Base-by-base conservation (phyloP, 495 filamentous ascomycete species). In the Sabuloglossum arenarium region DNA sequence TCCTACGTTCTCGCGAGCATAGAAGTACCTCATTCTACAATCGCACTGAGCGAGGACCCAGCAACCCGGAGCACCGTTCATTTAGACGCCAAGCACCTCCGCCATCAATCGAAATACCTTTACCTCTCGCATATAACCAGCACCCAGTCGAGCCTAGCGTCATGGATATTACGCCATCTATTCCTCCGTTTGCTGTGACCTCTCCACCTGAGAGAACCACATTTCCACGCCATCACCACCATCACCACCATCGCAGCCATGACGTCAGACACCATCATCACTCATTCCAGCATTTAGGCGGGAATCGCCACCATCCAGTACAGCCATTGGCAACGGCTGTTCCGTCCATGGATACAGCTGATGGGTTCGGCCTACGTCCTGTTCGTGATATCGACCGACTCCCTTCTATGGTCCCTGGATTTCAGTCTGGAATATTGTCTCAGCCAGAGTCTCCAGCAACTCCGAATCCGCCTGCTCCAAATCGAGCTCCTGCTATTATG, bases 371-470 rank as follows among this genome's bases (percentile, higher is more conserved):
- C 58, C 64, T 87, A 51, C 78, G 87, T 21, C 86, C 86, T 16
- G 82, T 94, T 30, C 84, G 88, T 56, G 89, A 95, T 64, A 74
- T 76, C 37, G 90, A 96, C 61, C 80, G 90, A 52, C 75, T 96
- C 19, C 84, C 84, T 12, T 90, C 85, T 56, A 91, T 93, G 79
- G 68, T 86, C 30, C 81, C 87, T 1, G 77, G 81, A 8, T 68
- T 85, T 50, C 79, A 85, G 50, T 73, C 78, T 1, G 81, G 81
- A 23, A 70, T 88, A 53, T 76, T 80, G 25, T 95, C 91, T 8
- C 91, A 95, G 63, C 91, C 91, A 0, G 85, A 87, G 55, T 95
- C 90, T 10, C 91, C 91, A 0, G 94, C 88, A 11, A 98, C 91
- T 0, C 91, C 90, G 10, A 76, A 84, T 53, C 84, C 85, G 39